Base-by-base conservation (phyloP, 2,329 filamentous ascomycete species). In the Tolypocladium paradoxum region DNA sequence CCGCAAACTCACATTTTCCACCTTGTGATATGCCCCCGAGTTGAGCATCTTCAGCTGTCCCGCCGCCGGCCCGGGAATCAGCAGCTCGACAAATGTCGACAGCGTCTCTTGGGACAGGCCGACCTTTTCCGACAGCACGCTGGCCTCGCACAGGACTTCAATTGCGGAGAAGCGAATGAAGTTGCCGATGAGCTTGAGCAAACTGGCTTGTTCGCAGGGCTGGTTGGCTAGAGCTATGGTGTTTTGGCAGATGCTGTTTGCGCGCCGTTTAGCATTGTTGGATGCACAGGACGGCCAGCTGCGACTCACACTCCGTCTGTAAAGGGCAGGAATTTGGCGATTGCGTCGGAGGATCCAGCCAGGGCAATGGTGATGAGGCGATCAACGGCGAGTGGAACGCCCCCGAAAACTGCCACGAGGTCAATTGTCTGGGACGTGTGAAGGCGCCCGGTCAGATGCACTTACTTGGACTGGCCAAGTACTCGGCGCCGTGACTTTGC, bases 131-230 rank as follows among this genome's bases (percentile, higher is more conserved):
- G 47, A 35, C 47, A 49, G 20, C 33, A 37, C 48, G 34, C 48
- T 49, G 48, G 48, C 33, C 34, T 49, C 48, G 33, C 48, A 49
- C 6, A 37, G 48, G 6, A 49, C 34, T 16, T 49, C 48, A 8
- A 49, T 49, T 5, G 34, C 29, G 34, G 34, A 37, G 48, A 49
- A 49, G 31, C 48, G 48, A 14, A 49, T 27, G 20, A 49, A 49
- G 34, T 49, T 49, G 34, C 48, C 48, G 14, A 49, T 49, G 48
- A 37, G 48, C 11, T 49, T 49, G 31, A 49, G 48, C 34, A 37
- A 16, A 16, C 48, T 37, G 48, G 34, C 48, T 11, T 49, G 48
- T 11, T 27, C 34, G 22, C 48, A 49, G 7, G 48, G 48, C 48
- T 49, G 34, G 35, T 38, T 18, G 48, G 48, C 34, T 3, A 49